Percentiles rank a stretch among this genome's conserved stretches.
Evolutionary conservation across 2,329 filamentous ascomycete species (phyloP).

Genomic region (Stachybotrys echinatus): DNA sequence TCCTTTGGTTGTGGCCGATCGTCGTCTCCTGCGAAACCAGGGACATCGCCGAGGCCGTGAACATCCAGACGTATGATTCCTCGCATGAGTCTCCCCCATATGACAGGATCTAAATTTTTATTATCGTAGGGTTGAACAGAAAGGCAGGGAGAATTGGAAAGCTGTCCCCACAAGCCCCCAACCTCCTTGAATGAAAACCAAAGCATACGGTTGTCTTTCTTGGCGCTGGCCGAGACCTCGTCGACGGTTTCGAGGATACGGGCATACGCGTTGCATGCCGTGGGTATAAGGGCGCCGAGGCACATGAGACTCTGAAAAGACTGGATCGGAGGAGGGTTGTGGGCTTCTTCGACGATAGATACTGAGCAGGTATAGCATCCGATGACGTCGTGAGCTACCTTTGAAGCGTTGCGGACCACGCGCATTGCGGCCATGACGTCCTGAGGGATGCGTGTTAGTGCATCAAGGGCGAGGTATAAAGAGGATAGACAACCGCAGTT

Average conservation of each 20-base stretch:
- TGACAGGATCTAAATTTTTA: slow-evolving; percentile 41
- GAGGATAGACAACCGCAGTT: slow-evolving; percentile 43
- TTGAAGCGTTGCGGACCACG: slow-evolving; percentile 41
- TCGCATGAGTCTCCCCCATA: slow-evolving; percentile 50
- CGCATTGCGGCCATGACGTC: slow-evolving; percentile 41
- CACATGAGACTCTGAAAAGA: slow-evolving; percentile 55
- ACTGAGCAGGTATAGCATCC: slow-evolving; percentile 45
- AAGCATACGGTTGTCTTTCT: slow-evolving; percentile 33
- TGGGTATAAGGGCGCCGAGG: slow-evolving; percentile 51
- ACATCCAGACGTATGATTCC: slow-evolving; percentile 52
- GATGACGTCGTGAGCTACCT: slow-evolving; percentile 44
- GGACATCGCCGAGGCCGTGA: slow-evolving; percentile 40
- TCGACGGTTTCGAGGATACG: slow-evolving; percentile 51
- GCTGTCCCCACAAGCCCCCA: slow-evolving; percentile 42
- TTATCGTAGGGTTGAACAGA: slow-evolving; percentile 29
- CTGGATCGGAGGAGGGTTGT: slow-evolving; percentile 36
- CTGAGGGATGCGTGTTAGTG: slow-evolving; percentile 39
- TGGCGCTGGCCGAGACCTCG: slow-evolving; percentile 39
- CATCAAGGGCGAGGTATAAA: slow-evolving; percentile 46
- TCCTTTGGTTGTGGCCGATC: slow-evolving; percentile 22
- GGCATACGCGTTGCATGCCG: slow-evolving; percentile 52
- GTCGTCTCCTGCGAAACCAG: not conserved
- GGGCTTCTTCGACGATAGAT: slow-evolving; percentile 25
- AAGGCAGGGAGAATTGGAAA: slow-evolving; percentile 22
- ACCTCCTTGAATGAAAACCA: slow-evolving; percentile 39